Evolutionary conservation across 2,329 filamentous ascomycete genomes (phyloP).

Genomic region (Epichloe gansuensis): DNA sequence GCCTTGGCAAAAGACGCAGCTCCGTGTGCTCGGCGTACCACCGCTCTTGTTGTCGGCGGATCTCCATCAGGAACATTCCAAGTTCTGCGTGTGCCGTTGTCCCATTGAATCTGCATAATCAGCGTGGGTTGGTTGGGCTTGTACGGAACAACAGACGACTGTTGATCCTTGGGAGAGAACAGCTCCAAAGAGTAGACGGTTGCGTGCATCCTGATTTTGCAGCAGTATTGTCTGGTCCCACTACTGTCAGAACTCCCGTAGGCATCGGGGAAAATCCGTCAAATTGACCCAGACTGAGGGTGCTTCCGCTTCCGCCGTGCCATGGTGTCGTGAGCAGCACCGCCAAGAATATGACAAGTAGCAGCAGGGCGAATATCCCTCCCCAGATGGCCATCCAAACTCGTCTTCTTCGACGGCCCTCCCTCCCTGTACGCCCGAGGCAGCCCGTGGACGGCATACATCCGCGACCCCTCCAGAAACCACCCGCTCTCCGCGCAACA

Average conservation of each 20-base stretch:
- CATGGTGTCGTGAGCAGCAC: constrained; percentile 34
- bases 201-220: constrained; percentile 58
- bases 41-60: constrained; percentile 15
- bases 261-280: constrained; percentile 81
- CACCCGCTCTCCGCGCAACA: constrained; percentile 42
- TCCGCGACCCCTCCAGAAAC: constrained; percentile 53
- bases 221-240: constrained; percentile 55
- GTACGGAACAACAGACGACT: constrained; percentile 50
- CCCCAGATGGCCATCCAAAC: constrained; percentile 43
- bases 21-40: constrained; percentile 16
- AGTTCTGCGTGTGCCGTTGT: constrained; percentile 42
- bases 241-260: constrained; percentile 68
- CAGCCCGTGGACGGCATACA: constrained; percentile 53
- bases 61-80: constrained; percentile 36
- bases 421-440: constrained; percentile 49
- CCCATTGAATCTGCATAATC: constrained; percentile 64
- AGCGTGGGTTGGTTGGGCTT: constrained; percentile 63
- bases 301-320: constrained; percentile 11
- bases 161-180: constrained; percentile 66
- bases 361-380: constrained; percentile 40
- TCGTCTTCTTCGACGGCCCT: constrained; percentile 50
- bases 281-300: constrained; percentile 66
- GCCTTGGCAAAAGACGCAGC: constrained; percentile 14
- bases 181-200: constrained; percentile 73
- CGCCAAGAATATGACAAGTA: constrained; percentile 45